Base-by-base conservation (phyloP, 805 yeast species). In the Ascoidea tarda region DNA sequence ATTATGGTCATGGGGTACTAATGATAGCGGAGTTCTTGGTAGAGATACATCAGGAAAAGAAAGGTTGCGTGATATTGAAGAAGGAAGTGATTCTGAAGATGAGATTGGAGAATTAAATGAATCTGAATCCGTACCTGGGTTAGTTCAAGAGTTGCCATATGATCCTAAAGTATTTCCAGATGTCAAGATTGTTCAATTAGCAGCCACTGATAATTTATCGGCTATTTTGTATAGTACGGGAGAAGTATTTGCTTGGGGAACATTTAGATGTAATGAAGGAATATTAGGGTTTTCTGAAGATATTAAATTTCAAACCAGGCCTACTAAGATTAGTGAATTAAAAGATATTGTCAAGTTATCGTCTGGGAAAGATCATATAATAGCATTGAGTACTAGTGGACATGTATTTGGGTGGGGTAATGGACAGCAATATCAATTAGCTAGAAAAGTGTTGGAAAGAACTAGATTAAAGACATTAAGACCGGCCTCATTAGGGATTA, bases 1-100 rank as follows among this genome's bases (percentile, higher is more conserved):
- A 54, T 67, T 93, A n/a, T 93, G 97, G 96, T 85, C 96, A 3
- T 93, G 99, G 99, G 99, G 99, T 54, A 85, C 87, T 49, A 93
- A 93, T 60, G 99, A 93, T 62, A 82, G 89, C 55, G 88, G 84
- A 45, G 97, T 87, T 4, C 72, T 93, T 48, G 99, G 98, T 16
- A 80, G 99, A 65, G 87, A 84, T 60, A 84, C 93, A 0, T 75
- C 87, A 8, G 82, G 76, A 6, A 78, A 71, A 21, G 95, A 84
- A 57, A 72, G 75, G 32, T 69, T 87, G 54, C 82, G 78, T 62
- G 87, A 84, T 59, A 78, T 80, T 71, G 87, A 82, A 59, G 81
- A 67, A 2, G 74, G 63, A n/a, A 73, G 67, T 33, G 72, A 71
- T 44, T 82, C 77, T 49, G 87, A 79, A 57, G 81, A 77, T 46